Evolutionary conservation across 2,329 filamentous ascomycete genomes (phyloP).

Genomic region (Lachnellula hyalina): DNA sequence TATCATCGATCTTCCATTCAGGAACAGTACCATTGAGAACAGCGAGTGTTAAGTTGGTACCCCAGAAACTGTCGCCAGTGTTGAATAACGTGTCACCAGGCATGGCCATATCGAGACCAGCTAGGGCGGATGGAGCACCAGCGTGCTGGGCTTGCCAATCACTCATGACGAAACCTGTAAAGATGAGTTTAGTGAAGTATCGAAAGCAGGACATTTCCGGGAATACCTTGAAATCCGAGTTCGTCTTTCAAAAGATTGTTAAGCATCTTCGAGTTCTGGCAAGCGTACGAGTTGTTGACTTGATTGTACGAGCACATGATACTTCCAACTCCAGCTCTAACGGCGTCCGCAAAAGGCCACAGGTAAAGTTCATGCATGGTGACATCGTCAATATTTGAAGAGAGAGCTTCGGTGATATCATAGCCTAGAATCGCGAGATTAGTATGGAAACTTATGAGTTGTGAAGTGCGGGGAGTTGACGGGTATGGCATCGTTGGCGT

Average conservation of each 20-base stretch:
- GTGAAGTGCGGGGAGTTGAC: background rate
- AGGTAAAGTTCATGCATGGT: constrained; percentile 57
- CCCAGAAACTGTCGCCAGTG: constrained; percentile 61
- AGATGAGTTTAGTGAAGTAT: background rate
- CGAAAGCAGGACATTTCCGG: background rate
- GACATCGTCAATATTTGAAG: constrained; percentile 52
- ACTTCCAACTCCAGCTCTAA: constrained; percentile 71
- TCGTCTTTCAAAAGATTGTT: constrained; percentile 76
- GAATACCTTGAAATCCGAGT: constrained; percentile 65
- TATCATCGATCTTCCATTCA: constrained; percentile 83
- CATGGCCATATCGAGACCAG: constrained; percentile 85
- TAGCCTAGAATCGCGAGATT: constrained; percentile 32
- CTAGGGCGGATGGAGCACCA: constrained; percentile 59
- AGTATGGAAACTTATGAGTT: background rate
- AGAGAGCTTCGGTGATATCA: constrained; percentile 55
- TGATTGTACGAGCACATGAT: constrained; percentile 86
- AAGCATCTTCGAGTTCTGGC: constrained; percentile 71
- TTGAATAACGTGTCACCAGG: constrained; percentile 77
- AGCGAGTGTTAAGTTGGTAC: constrained; percentile 79
- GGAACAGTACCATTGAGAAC: constrained; percentile 87
- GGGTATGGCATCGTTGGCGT: background rate
- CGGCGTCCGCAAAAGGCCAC: constrained; percentile 51
- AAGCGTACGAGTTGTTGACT: constrained; percentile 74
- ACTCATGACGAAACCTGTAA: constrained; percentile 61
- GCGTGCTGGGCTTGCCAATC: constrained; percentile 76